Percentiles rank a stretch among this genome's conserved stretches.
Conservation (phyloP, 257 asterid species). For the Solanum lycopersicoides region DNA sequence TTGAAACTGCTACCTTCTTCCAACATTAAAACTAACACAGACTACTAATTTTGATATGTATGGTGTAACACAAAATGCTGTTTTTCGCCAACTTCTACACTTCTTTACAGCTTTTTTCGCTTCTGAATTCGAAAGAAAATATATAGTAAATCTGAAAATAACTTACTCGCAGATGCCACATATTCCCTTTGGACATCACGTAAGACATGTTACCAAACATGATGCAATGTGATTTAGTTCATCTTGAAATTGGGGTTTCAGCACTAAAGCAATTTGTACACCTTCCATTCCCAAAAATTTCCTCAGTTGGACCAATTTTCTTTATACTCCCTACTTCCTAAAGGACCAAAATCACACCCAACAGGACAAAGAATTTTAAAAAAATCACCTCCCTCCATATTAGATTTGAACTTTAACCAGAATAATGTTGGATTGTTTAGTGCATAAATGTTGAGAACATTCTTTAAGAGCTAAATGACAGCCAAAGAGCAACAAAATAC, state of each 20-base stretch:
- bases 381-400: not conserved
- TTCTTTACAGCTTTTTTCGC: not conserved
- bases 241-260: not conserved
- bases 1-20: not conserved
- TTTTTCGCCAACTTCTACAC: not conserved
- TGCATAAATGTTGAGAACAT: not conserved
- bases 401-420: not conserved
- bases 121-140: not conserved
- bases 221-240: not conserved
- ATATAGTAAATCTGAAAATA: constrained; percentile 22
- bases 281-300: not conserved
- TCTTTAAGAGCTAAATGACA: not conserved
- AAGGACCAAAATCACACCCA: not conserved
- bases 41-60: not conserved
- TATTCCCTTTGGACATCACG: not conserved
- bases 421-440: not conserved
- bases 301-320: not conserved
- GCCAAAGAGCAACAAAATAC: constrained; percentile 18
- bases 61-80: not conserved
- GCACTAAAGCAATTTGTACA: not conserved
- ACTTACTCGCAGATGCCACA: not conserved
- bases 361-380: not conserved
- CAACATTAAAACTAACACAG: not conserved
- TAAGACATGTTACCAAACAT: constrained; percentile 1
- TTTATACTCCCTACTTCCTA: not conserved